phyloP scores from a whole-genome alignment of 1,284 basidiomycete genomes.

The Pseudozyma sp. region DNA sequence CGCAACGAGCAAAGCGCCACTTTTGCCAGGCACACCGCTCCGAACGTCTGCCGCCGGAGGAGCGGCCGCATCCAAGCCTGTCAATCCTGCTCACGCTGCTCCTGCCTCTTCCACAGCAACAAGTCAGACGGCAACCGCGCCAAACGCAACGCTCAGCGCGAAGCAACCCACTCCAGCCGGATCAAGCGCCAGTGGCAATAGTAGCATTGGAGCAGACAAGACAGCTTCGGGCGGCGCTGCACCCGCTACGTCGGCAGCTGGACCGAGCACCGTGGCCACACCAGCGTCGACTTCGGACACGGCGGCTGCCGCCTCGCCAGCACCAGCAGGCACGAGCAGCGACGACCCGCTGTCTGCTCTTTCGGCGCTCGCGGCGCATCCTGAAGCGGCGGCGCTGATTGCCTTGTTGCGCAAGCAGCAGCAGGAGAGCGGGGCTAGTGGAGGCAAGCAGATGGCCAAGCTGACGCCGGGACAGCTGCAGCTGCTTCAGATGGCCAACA shows the following conservation, averaged over 20 bases:
- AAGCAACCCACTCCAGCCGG: constrained; percentile 8
- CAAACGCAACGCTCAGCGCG: constrained; percentile 4
- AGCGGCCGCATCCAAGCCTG: constrained; percentile 4
- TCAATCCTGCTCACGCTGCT: constrained; percentile 8
- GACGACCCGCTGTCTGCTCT: constrained; percentile 60
- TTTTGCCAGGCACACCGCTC: constrained; percentile 31
- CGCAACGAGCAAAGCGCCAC: constrained; percentile 12
- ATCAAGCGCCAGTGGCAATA: not conserved
- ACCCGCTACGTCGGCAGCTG: constrained; percentile 3
- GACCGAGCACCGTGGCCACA: constrained; percentile 1
- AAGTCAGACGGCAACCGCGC: constrained; percentile 3
- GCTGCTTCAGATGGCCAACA: constrained; percentile 65
- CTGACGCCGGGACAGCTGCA: constrained; percentile 64
- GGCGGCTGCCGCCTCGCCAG: constrained; percentile 5
- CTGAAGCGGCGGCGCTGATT: constrained; percentile 64
- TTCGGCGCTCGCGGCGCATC: constrained; percentile 59
- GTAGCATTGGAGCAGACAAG: constrained; percentile 14
- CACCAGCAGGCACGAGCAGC: constrained; percentile 4
- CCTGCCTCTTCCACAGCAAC: constrained; percentile 9
- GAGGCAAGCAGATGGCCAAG: constrained; percentile 54
- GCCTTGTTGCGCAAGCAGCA: constrained; percentile 63
- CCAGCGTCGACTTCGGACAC: constrained; percentile 1
- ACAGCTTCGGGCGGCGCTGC: constrained; percentile 7
- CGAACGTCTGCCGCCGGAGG: constrained; percentile 16
- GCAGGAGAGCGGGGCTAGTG: constrained; percentile 38